These are phyloP conservation scores for Apiotrichum laibachii DNA, from an alignment of 1,284 basidiomycete genomes.

Conservation along the genomic window DNA sequence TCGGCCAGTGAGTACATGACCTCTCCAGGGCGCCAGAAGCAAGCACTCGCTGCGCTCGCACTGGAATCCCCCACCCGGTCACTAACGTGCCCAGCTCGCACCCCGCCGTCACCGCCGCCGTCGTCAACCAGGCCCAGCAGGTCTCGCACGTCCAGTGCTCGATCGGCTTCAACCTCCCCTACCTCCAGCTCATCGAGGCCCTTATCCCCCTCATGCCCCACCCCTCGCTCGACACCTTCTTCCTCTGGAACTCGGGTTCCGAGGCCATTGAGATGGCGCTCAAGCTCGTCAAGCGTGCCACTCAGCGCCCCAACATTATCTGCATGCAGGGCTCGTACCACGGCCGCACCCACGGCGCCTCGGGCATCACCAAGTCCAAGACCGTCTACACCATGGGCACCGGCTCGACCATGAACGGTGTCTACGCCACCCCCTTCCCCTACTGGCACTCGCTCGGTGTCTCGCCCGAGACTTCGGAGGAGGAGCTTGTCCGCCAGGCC, in stretches of 20 bases:
- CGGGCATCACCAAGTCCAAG: conserved; percentile 85
- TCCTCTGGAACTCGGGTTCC: conserved; percentile 81
- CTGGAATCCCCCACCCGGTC: background rate
- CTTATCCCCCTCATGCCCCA: conserved; percentile 29
- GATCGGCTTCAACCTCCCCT: conserved; percentile 20
- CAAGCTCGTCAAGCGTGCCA: conserved; percentile 64
- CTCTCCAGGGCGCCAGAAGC: background rate
- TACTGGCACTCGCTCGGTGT: conserved; percentile 87
- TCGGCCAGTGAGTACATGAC: conserved; percentile 18
- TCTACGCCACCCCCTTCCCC: conserved; percentile 78
- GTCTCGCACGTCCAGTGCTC: conserved; percentile 69
- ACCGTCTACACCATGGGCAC: conserved; percentile 69
- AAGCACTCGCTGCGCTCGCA: too few species aligned
- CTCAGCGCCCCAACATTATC: conserved; percentile 80
- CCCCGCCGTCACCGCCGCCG: conserved; percentile 76
- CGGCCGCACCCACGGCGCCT: conserved; percentile 74
- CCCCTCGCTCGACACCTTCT: conserved; percentile 63
- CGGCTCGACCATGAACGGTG: conserved; percentile 56
- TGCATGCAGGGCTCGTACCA: conserved; percentile 83
- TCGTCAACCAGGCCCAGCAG: conserved; percentile 75
- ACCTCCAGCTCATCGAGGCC: conserved; percentile 26
- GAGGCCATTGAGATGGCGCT: conserved; percentile 33
- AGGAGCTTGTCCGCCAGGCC: conserved; percentile 65
- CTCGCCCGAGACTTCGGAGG: conserved; percentile 61
- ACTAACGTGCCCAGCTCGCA: conserved; percentile 62